Base-by-base conservation (phyloP, 2,329 filamentous ascomycete species). In the Phoma herbarum region DNA sequence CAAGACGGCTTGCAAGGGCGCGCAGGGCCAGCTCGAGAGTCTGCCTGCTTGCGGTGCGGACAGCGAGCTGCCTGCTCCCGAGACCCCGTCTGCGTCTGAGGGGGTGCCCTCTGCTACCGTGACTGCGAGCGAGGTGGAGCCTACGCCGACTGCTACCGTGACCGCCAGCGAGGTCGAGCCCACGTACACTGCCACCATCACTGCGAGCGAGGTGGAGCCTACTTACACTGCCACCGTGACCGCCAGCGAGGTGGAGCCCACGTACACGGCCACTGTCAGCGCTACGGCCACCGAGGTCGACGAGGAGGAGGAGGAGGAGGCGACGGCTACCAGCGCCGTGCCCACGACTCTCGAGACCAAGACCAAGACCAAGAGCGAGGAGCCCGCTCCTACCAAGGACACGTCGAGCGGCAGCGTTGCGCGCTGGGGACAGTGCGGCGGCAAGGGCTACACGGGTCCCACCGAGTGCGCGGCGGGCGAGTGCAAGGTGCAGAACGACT, bases 401-500 rank as follows among this genome's bases (percentile, higher is more conserved):
- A 7, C 31, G 8, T 14, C n/a, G 31, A 35, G 31, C 16, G 31
- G 31, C 31, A 8, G 16, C 31, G 31, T 35, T 35, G 31, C 31
- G 6, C 31, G 31, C 31, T 35, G 31, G 31, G 31, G 16, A 35
- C 31, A 35, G 16, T 35, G 31, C 11, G 31, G 31, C 4, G 31
- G 31, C 11, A 35, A 35, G 16, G 31, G 31, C 14, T 35, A 35
- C 31, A 18, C 31, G 7, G 31, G 31, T 6, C 31, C 31, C 6
- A 35, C 31, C 16, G n/a, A n/a, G 16, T 35, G 31, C 31, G 31
- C 31, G 14, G n/a, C 16, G 31, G 31, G 31, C 31, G 31, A n/a
- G 31, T 35, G 31, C 31, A n/a, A n/a, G 6, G 16, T n/a, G 16
- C 61, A 52, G 33, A 81, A 81, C 67, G 62, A 69, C 0, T 81